Conservation (phyloP, 345 rosid genomes). For the Murraya koenigii region DNA sequence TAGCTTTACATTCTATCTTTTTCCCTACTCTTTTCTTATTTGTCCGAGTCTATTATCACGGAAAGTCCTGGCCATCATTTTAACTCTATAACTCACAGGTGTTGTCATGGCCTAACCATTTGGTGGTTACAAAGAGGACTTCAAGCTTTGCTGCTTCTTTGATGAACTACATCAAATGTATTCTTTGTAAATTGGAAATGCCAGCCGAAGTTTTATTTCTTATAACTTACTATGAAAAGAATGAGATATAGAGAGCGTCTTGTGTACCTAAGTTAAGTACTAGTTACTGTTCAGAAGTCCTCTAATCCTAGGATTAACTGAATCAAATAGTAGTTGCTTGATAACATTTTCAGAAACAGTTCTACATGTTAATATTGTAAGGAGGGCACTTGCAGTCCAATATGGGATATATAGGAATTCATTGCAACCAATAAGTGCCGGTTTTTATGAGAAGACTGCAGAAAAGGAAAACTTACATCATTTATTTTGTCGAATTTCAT, state of each 20-base stretch:
- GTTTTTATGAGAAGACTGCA: background rate
- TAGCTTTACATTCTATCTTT: background rate
- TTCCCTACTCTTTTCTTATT: background rate
- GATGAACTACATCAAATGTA: background rate
- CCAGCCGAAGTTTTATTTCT: background rate
- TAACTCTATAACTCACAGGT: background rate
- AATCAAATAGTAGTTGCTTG: background rate
- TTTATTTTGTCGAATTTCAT: background rate
- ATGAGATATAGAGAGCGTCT: background rate
- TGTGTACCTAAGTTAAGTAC: background rate
- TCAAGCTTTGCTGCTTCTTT: background rate
- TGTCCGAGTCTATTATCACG: background rate
- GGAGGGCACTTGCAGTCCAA: background rate
- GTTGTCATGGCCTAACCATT: background rate
- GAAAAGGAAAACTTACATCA: background rate
- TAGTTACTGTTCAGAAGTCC: background rate
- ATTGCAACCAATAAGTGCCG: background rate
- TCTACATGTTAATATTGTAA: background rate
- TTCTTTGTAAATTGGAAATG: background rate
- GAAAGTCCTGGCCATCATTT: background rate
- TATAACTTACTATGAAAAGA: background rate
- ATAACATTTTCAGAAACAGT: background rate
- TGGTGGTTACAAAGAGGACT: background rate
- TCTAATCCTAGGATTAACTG: background rate
- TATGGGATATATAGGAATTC: background rate